Evolutionary conservation across 2,329 filamentous ascomycete genomes (phyloP).

Genomic region (Hirsutella minnesotensis): DNA sequence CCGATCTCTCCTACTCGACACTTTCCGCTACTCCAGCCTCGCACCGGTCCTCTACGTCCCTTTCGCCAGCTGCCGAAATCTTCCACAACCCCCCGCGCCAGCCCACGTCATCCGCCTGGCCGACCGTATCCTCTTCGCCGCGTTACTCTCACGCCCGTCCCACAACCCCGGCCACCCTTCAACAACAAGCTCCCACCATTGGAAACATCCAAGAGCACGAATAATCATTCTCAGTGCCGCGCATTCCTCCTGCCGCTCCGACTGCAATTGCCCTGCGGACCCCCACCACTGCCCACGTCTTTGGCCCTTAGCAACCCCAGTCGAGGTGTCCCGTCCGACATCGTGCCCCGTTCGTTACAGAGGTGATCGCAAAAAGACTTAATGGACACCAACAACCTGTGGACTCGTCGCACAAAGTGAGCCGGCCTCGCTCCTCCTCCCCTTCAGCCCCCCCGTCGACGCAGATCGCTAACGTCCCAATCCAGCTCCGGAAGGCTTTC

Average conservation of each 20-base stretch:
- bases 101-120: too few relatives aligned
- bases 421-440: background rate
- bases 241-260: background rate
- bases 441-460: background rate
- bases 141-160: too few relatives aligned
- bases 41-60: too few relatives aligned
- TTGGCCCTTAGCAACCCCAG: conserved; percentile 9
- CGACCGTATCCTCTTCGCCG: too few relatives aligned
- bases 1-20: background rate
- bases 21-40: background rate
- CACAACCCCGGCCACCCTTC: too few relatives aligned
- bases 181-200: too few relatives aligned
- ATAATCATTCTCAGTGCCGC: background rate
- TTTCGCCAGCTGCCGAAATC: too few relatives aligned
- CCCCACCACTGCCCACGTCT: conserved; percentile 1
- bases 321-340: conserved; percentile 11
- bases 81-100: too few relatives aligned
- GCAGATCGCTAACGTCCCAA: conserved; percentile 9
- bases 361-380: conserved; percentile 20
- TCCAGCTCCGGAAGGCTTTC: conserved; percentile 79
- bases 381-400: conserved; percentile 49
- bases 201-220: too few relatives aligned
- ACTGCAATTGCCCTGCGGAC: background rate
- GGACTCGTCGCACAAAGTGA: conserved; percentile 77
- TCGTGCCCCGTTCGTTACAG: conserved; percentile 6